Evolutionary conservation across 495 filamentous ascomycete species (phyloP), one percentile per base, ranked within the genome.

Genomic region (Daldinia vernicosa): DNA sequence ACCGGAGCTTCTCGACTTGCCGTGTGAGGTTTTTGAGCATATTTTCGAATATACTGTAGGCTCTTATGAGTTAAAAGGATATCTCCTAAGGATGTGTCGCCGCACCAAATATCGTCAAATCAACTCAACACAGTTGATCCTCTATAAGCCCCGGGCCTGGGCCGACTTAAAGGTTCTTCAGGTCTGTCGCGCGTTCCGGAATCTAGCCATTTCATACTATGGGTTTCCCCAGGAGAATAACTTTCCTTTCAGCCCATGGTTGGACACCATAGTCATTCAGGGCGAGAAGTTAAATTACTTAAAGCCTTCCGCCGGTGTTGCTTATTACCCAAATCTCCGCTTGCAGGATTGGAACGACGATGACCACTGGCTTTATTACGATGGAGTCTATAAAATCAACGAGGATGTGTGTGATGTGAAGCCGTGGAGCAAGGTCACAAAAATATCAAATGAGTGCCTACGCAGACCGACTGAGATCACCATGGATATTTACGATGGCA

Each of bases 31-130:
- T 14, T 60, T 60, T 24, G 7, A 7, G 9, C 1, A 11, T 3
- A 60, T 60, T 12, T 43, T 60, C 37, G 33, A 45, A 43, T 60
- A 28, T 3, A 37, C n/a, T 4, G 35, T 27, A n/a, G 56, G 35
- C 6, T 14, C 14, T 7, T 60, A 60, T 15, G 56, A 43, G 14
- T 22, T 60, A 24, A 17, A 19, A 2, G 56, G 35, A 15, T 3
- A 60, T 7, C 12, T 30, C 14, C 22, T 60, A 3, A 15, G 35
- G 15, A 22, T 43, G 35, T 6, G 22, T 17, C 19, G 24, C 33
- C 32, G 15, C 19, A 17, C 17, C 33, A 3, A 14, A 6, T 26
- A n/a, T 26, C 3, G 6, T 9, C 24, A 45, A 14, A 28, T 7
- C 3, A 9, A 0, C 35, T n/a, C 56, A 11, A 28, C 35, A 6